Base-by-base conservation (phyloP, 2,329 filamentous ascomycete genomes). In the Aspergillus novoparasiticus region DNA sequence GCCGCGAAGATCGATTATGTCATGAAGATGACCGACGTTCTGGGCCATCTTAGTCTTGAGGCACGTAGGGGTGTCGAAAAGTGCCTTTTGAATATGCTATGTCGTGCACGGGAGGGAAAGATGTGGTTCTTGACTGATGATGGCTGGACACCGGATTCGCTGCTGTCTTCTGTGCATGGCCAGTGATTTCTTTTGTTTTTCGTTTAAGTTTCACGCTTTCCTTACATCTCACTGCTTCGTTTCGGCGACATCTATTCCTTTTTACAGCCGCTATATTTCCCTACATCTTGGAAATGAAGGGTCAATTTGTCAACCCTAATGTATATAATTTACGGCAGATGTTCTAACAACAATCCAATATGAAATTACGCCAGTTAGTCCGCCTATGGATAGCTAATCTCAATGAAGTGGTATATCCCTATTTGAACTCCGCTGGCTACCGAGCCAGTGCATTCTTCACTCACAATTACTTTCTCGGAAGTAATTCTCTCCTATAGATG, bases 41-140 rank as follows among this genome's bases (percentile, higher is more conserved):
- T 72, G 14, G 54, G 64, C 2, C 61, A 61, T 0, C 55, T 72
- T 23, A 71, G 69, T 48, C 39, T 67, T n/a, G 69, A 72, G 45
- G 70, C 70, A 14, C 69, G 67, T 10, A 64, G 63, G 43, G 69
- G 70, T 26, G 66, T 72, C n/a, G 69, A 71, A 34, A 70, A 66
- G 41, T 72, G 69, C 48, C 66, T 72, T 26, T 51, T 71, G 6
- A 72, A 69, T 62, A 41, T 72, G 62, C 63, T 72, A 8, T 69
- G 63, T 51, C 58, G 58, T 6, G 50, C 64, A 0, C 59, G 63
- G 19, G 61, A 64, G 10, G 61, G 61, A 5, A 56, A 57, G 26
- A 28, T 32, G 6, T 9, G 36, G 2, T 45, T 61, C 12, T 53
- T 64, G 21, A 23, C 64, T 11, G 70, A 70, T 57, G 64, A 70